Base-by-base conservation (phyloP, 2,329 filamentous ascomycete genomes). In the Claviceps sorghi region DNA sequence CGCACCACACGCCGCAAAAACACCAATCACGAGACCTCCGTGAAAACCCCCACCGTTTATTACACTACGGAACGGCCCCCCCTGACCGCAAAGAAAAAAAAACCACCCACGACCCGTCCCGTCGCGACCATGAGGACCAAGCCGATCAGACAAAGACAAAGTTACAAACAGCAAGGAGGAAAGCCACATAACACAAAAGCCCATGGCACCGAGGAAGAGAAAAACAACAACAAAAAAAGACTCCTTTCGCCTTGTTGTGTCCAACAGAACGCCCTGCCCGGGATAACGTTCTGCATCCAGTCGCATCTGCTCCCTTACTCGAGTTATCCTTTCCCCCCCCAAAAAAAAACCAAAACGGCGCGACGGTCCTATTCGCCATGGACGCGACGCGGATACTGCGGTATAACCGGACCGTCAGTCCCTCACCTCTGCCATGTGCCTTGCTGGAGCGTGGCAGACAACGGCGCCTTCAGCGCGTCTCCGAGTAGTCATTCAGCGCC, bases 401-500 rank as follows among this genome's bases (percentile, higher is more conserved):
- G 34, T 13, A 2, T 4, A 38, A n/a, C 36, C 17, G 6, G 3
- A 38, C 36, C 36, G n/a, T 38, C 11, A 36, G 11, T 11, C 5
- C 8, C 15, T 9, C 36, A 6, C 6, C 9, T 34, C 32, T 11
- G 15, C 8, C 15, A n/a, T 38, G 8, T 38, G 17, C 36, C 36
- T n/a, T 38, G 36, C 36, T 6, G 17, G 10, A 9, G 26, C 6
- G 38, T 29, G 42, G 42, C 42, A 44, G 21, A 17, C 36, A 8
- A 38, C 17, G 5, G 26, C 26, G 5, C 26, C n/a, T 19, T 50
- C 51, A 69, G 19, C 76, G 71, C 36, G 76, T 71, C 66, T 82
- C 78, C 13, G 78, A 81, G 65, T 88, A 88, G 64, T 96, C 90
- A 65, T 96, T 96, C 57, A 96, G 72, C 15, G 90, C 90, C 40